phyloP scores from a whole-genome alignment of 169 alveolate genomes.

The Plasmodium fragile region DNA sequence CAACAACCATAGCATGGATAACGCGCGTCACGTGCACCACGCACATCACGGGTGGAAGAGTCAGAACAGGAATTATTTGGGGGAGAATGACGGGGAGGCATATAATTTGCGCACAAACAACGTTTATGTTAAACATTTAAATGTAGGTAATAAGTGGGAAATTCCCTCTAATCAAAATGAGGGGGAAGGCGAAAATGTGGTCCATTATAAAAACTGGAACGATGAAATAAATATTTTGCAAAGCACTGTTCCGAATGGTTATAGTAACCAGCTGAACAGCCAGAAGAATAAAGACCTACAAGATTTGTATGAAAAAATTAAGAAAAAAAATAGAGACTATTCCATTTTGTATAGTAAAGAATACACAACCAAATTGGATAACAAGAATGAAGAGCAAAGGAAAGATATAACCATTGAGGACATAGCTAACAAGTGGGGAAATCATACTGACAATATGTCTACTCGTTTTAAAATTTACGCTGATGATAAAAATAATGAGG shows the following conservation, averaged over 20 bases:
- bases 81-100: neutral
- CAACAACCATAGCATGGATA: neutral
- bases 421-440: neutral
- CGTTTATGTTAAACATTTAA: neutral
- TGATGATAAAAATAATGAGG: neutral
- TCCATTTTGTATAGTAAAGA: neutral
- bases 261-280: neutral
- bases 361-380: neutral
- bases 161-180: neutral
- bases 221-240: neutral
- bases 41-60: neutral
- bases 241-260: neutral
- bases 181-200: neutral
- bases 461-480: neutral
- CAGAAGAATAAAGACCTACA: slow-evolving; percentile 18
- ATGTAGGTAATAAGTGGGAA: neutral
- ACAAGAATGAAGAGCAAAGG: neutral
- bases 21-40: neutral
- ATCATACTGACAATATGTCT: neutral
- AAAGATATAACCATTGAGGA: neutral
- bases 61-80: neutral
- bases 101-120: neutral
- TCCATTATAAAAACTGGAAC: neutral
- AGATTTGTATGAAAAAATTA: slow-evolving; percentile 47
- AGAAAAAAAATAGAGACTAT: slow-evolving; percentile 1